Percentiles rank a stretch among this genome's conserved stretches.
These are phyloP conservation scores for Aspergillus panamensis DNA, from an alignment of 495 filamentous ascomycete species.

Conservation along the genomic window DNA sequence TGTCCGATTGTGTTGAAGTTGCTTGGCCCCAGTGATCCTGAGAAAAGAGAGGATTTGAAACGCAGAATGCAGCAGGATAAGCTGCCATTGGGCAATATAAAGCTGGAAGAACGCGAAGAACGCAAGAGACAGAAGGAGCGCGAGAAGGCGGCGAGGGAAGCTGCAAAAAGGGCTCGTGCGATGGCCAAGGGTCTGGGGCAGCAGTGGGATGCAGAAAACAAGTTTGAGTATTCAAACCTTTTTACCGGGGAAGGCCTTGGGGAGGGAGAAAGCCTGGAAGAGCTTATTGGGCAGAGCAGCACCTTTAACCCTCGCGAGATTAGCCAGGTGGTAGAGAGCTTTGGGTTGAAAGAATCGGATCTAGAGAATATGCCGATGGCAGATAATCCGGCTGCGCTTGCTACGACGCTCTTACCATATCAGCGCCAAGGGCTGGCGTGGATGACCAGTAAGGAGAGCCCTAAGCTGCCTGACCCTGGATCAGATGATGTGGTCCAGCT, in stretches of 20 bases:
- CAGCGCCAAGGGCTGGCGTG: conserved; percentile 82
- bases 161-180: conserved; percentile 44
- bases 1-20: conserved; percentile 67
- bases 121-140: conserved; percentile 27
- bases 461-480: conserved; percentile 57
- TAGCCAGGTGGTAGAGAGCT: conserved; percentile 64
- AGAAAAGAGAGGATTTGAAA: conserved; percentile 50
- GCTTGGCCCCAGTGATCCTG: conserved; percentile 60
- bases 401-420: conserved; percentile 70
- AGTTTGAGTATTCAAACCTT: conserved; percentile 33
- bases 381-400: conserved; percentile 57
- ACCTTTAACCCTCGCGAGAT: conserved; percentile 66
- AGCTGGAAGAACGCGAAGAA: conserved; percentile 33
- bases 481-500: conserved; percentile 70
- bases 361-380: conserved; percentile 73
- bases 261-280: conserved; percentile 47
- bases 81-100: conserved; percentile 48
- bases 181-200: conserved; percentile 40
- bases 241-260: conserved; percentile 24
- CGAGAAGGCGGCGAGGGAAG: conserved; percentile 48
- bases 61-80: conserved; percentile 59
- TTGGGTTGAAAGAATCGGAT: conserved; percentile 63
- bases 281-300: conserved; percentile 65
- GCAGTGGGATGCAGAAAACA: conserved; percentile 28
- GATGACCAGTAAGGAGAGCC: conserved; percentile 74